Percentiles rank a stretch among this genome's conserved stretches.
phyloP scores from a whole-genome alignment of 2,329 filamentous ascomycete genomes.

The Cercospora brassicicola region DNA sequence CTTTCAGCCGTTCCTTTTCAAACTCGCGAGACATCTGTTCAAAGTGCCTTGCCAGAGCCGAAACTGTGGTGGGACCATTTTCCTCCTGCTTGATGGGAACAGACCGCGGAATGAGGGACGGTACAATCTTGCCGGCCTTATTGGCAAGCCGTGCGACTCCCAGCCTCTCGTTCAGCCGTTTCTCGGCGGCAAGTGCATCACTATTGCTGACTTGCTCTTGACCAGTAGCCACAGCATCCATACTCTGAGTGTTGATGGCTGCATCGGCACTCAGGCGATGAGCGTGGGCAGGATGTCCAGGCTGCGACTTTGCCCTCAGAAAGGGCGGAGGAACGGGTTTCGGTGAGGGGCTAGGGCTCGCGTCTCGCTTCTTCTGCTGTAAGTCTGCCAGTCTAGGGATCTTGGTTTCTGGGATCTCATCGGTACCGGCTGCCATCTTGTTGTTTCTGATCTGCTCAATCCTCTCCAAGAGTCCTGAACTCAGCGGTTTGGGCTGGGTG shows the following conservation, averaged over 20 bases:
- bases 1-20: conserved; percentile 85
- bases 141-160: conserved; percentile 31
- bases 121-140: conserved; percentile 57
- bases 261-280: conserved; percentile 32
- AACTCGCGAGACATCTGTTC: conserved; percentile 96
- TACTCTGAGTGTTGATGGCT: conserved; percentile 23
- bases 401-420: conserved; percentile 35
- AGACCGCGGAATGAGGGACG: conserved; percentile 84
- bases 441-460: conserved; percentile 42
- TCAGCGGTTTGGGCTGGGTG: conserved; percentile 38
- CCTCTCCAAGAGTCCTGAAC: conserved; percentile 39
- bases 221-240: conserved; percentile 35
- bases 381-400: conserved; percentile 39
- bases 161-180: conserved; percentile 68
- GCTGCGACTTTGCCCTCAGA: conserved; percentile 54
- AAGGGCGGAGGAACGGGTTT: conserved; percentile 50
- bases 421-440: conserved; percentile 25
- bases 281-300: conserved; percentile 34
- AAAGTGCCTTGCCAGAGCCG: conserved; percentile 90
- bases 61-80: conserved; percentile 64
- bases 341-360: conserved; percentile 32
- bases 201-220: not conserved
- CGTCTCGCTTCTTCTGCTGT: conserved; percentile 38
- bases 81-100: conserved; percentile 69
- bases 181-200: conserved; percentile 52